A percentile compares a stretch with the other conserved stretches of the same genome.
phyloP scores from a whole-genome alignment of 78 protist species.

The Neovahlkampfia damariscottae region DNA sequence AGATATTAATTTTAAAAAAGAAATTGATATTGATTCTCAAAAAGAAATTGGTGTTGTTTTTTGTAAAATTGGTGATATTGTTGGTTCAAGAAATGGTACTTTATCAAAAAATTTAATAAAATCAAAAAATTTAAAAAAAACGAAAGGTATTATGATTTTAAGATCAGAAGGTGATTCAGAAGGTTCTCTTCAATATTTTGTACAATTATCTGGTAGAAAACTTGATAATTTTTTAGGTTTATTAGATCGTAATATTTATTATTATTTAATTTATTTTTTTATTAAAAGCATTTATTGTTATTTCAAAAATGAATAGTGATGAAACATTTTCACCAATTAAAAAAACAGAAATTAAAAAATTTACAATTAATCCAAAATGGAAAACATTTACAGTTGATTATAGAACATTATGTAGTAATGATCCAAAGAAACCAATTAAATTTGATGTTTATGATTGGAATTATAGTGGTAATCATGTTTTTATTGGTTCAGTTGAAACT shows the following conservation, averaged over 20 bases:
- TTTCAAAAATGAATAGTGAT: not conserved
- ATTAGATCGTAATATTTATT: too few relatives aligned
- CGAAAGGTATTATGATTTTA: not conserved
- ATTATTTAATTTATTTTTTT: too few relatives aligned
- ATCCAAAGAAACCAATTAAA: not conserved
- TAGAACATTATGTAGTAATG: not conserved
- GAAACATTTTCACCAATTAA: not conserved
- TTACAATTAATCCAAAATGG: too few relatives aligned
- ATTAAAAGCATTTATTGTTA: slow-evolving; percentile 1
- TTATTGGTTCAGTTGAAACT: too few relatives aligned
- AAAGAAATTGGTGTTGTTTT: not conserved
- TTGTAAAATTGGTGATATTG: not conserved
- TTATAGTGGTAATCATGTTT: too few relatives aligned
- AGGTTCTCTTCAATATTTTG: too few relatives aligned
- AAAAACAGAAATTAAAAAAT: not conserved
- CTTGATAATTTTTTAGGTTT: too few relatives aligned
- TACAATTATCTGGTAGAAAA: too few relatives aligned
- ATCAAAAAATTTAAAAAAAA: not conserved
- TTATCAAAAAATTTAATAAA: not conserved
- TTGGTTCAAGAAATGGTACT: not conserved
- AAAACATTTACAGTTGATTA: too few relatives aligned
- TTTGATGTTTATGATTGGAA: not conserved
- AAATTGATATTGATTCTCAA: not conserved
- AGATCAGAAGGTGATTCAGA: not conserved
- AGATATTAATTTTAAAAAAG: not conserved